Evolutionary conservation across 805 yeast species (phyloP).

Genomic region (Wickerhamomyces queroliae): DNA sequence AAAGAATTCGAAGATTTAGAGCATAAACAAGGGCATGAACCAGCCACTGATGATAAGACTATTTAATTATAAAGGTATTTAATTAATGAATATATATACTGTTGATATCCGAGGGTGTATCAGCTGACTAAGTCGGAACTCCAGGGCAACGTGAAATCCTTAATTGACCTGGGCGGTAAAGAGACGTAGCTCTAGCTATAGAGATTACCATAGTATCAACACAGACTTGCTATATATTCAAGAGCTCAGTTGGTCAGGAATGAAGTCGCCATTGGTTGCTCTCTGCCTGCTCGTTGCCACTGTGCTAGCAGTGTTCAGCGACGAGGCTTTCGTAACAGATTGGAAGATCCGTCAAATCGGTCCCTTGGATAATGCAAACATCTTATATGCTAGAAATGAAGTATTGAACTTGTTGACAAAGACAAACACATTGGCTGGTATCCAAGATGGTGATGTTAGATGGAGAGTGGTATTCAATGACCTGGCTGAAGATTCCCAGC

Average conservation of each 20-base stretch:
- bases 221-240: no score
- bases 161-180: no score
- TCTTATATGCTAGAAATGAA: conserved; percentile 11
- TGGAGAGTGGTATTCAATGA: conserved; percentile 26
- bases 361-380: conserved; percentile 18
- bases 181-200: neutral
- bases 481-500: conserved; percentile 11
- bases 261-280: neutral
- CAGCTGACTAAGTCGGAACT: no score
- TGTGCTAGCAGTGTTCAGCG: conserved; percentile 29
- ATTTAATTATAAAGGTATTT: no score
- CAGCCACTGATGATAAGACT: no score
- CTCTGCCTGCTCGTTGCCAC: neutral
- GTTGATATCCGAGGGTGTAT: no score
- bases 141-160: no score
- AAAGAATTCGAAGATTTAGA: neutral
- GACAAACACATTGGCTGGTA: conserved; percentile 25
- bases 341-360: conserved; percentile 49
- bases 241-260: no score
- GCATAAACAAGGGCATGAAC: neutral
- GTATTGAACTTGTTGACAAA: conserved; percentile 23
- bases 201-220: conserved; percentile 2
- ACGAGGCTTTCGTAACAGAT: conserved; percentile 50
- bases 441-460: conserved; percentile 28
- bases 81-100: no score